Evolutionary conservation across 495 filamentous ascomycete genomes (phyloP), one percentile per base, ranked within the genome.

Genomic region (Aspergillus conjunctus): DNA sequence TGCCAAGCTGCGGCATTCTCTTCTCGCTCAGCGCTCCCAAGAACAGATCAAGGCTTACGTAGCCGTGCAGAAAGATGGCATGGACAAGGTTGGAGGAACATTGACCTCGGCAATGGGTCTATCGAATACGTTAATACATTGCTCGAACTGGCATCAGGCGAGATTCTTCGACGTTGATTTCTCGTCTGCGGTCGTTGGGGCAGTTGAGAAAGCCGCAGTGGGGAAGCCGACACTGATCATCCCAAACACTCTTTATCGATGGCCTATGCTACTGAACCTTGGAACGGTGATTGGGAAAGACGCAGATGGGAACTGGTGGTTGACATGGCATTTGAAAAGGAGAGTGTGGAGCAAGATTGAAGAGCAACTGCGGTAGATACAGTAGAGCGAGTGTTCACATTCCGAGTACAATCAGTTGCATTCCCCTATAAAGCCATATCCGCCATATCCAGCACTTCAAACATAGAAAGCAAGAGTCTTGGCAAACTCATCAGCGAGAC

Each of bases 261-360:
- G 54, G 20, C n/a, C n/a, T n/a, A n/a, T n/a, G n/a, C n/a, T 51
- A 70, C 43, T 65, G 69, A 7, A 56, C 70, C 50, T 56, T n/a
- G 54, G 45, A 9, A 39, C 33, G 12, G 68, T 81, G 12, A 58
- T 81, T 18, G 80, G 80, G 1, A 78, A 79, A 66, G 80, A 81
- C 58, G 66, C 60, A 5, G 68, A 66, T n/a, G 80, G 76, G 2
- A 77, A 80, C 61, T 81, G 78, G 53, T 80, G 78, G 80, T 46
- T 78, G 34, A n/a, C n/a, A n/a, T n/a, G n/a, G n/a, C n/a, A n/a
- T n/a, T n/a, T n/a, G n/a, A n/a, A n/a, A n/a, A n/a, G n/a, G n/a
- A n/a, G n/a, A n/a, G n/a, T n/a, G n/a, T n/a, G n/a, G n/a, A n/a
- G n/a, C n/a, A n/a, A n/a, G n/a, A n/a, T n/a, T n/a, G n/a, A n/a